Conservation (phyloP, 768 basidiomycete species). For the Suillus subalutaceus region DNA sequence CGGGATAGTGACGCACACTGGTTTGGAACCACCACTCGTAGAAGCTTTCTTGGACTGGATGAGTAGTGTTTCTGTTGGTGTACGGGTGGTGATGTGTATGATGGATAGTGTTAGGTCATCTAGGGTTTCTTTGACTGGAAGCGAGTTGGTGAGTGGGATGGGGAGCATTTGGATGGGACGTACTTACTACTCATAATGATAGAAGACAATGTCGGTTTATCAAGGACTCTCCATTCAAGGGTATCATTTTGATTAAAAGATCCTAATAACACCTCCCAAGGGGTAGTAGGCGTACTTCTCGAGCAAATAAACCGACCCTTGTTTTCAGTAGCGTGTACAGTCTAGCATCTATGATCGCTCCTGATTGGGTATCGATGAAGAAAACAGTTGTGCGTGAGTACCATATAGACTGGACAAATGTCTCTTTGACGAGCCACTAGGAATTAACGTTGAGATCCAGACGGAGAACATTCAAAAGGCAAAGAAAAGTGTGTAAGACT, state of each 20-base stretch:
- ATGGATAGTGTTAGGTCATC: conserved; percentile 43
- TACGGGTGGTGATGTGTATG: conserved; percentile 50
- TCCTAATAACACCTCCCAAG: conserved; percentile 57
- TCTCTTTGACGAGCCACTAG: too few relatives aligned
- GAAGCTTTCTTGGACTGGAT: conserved; percentile 36
- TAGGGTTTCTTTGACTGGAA: conserved; percentile 46
- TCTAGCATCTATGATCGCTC: too few relatives aligned
- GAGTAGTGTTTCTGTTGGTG: conserved; percentile 55
- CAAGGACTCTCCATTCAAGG: conserved; percentile 43
- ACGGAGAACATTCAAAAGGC: too few relatives aligned
- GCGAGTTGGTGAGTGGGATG: neutral
- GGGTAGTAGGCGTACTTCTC: conserved; percentile 45
- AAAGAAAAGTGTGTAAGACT: too few relatives aligned
- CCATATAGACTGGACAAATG: too few relatives aligned
- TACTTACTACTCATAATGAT: too few relatives aligned
- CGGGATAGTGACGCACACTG: conserved; percentile 53
- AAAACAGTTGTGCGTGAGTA: too few relatives aligned
- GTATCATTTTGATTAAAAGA: conserved; percentile 30
- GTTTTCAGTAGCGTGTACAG: conserved; percentile 52
- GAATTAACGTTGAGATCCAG: too few relatives aligned
- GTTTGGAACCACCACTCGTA: conserved; percentile 21
- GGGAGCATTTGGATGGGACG: conserved; percentile 15
- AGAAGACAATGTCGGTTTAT: conserved; percentile 42
- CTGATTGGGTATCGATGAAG: too few relatives aligned
- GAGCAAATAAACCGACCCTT: conserved; percentile 45